These are phyloP conservation scores for Hypsizygus ulmarius DNA, from an alignment of 1,284 basidiomycete genomes.

Conservation along the genomic window DNA sequence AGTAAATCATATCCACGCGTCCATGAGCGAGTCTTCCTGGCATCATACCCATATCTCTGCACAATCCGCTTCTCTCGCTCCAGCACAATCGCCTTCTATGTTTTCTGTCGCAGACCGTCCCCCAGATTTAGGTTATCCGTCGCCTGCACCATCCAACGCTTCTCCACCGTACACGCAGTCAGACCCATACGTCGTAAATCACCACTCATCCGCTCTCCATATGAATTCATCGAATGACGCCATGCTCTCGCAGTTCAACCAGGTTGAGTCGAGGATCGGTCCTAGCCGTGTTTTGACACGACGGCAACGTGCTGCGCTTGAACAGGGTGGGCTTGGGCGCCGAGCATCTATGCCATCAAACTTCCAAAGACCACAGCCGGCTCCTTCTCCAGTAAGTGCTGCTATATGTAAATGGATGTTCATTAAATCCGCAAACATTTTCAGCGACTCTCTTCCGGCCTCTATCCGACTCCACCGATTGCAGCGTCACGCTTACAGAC, in stretches of 20 bases:
- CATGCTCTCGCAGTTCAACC: constrained; percentile 27
- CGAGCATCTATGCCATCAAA: constrained; percentile 22
- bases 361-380: constrained; percentile 16
- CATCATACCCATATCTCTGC: constrained; percentile 17
- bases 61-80: constrained; percentile 16
- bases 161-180: constrained; percentile 25
- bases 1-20: constrained; percentile 22
- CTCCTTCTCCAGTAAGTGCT: constrained; percentile 17
- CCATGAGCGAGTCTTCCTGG: constrained; percentile 22
- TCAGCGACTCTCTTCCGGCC: constrained; percentile 21
- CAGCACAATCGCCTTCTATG: constrained; percentile 19
- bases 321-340: constrained; percentile 32
- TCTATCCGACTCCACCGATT: constrained; percentile 23
- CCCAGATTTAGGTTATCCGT: constrained; percentile 34
- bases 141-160: constrained; percentile 33
- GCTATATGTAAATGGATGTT: neutral
- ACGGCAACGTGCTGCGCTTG: constrained; percentile 42
- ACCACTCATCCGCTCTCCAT: constrained; percentile 12
- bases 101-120: constrained; percentile 18
- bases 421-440: neutral
- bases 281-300: constrained; percentile 50
- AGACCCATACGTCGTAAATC: constrained; percentile 12
- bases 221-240: constrained; percentile 11
- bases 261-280: constrained; percentile 53
- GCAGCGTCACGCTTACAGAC: neutral